Evolutionary conservation across 1,284 basidiomycete genomes (phyloP), one percentile per base, ranked within the genome.

Genomic region (Porphyrellus sp.): DNA sequence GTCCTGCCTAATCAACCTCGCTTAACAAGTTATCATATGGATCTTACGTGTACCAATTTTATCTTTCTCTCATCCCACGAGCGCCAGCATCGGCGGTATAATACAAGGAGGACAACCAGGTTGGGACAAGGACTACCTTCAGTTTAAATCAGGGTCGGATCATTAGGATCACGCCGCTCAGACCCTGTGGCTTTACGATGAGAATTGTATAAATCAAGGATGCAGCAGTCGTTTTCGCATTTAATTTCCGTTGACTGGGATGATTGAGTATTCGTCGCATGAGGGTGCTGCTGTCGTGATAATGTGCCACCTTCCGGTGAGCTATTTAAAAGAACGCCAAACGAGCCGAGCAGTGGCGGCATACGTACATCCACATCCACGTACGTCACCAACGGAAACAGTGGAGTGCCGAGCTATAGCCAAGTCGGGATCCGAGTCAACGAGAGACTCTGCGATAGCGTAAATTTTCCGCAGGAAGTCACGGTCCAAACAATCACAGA

Each of bases 31-130:
- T 46, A 44, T 33, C 27, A 34, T 46, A 20, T 45, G 20, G 7
- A 21, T 7, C 8, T 16, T 35, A 56, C 41, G 3, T 63, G 54
- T 67, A 64, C 15, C 16, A 53, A 15, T 55, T 61, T 45, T 53
- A 40, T 18, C 13, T 38, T 15, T 30, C 30, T 15, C 31, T 24
- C 11, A 16, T 23, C 9, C 16, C 8, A 28, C 8, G 20, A 37
- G 15, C 16, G 24, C 6, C 28, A 16, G 27, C 23, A 15, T 44
- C 8, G 25, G 23, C 21, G n/a, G 21, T 39, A 28, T 9, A 24
- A 49, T 6, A 5, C 20, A 45, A 37, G 44, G 25, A 16, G 21
- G 4, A 8, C n/a, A n/a, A n/a, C 33, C 24, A 28, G 30, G 27
- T 28, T 4, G 15, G 6, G 16, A n/a, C 24, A n/a, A 9, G 18